Evolutionary conservation across 495 filamentous ascomycete species (phyloP), one percentile per base, ranked within the genome.

Genomic region (Staphylotrichum longicolle): DNA sequence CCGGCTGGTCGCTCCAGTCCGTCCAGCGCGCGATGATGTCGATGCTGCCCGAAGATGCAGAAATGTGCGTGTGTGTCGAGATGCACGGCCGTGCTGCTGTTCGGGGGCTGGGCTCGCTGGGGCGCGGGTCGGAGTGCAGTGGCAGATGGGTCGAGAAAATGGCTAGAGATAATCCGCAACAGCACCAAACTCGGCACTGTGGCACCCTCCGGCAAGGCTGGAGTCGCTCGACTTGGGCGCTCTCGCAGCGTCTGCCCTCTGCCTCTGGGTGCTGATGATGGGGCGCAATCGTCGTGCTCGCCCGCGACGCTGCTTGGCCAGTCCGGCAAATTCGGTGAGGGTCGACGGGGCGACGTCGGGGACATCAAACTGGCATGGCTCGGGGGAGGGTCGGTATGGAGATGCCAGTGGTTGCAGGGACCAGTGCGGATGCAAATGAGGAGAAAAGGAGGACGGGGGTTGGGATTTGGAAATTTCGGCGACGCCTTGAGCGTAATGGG

Each of bases 401-500:
- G 54, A 20, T 55, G 51, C 50, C 49, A 60, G 56, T 57, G 54
- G 63, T 32, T 55, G 64, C 65, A 67, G 69, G 73, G 63, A 68
- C 60, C 61, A 66, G 63, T 64, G 66, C 51, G 64, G 61, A 54
- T 66, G 69, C 62, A 50, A 64, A 49, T 60, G 59, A 68, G 63
- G 62, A 66, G 51, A 54, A 70, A 60, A 56, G 59, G 58, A 54
- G 44, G 56, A 65, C 57, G 64, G 64, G 68, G 74, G 68, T 73
- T 76, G 71, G 71, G 68, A 63, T 70, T 68, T 58, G 44, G 66
- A 70, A 68, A 66, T 74, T 74, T 76, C 72, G 68, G 69, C 66
- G 64, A 65, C 70, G 69, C 45, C 68, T 72, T 70, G 71, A 68
- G 62, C 65, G 66, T 58, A 62, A 68, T 69, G 66, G 63, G 68